A percentile compares a stretch with the other conserved stretches of the same genome.
Evolutionary conservation across 1,284 basidiomycete genomes (phyloP).

Genomic region (Rhodofomes roseus): DNA sequence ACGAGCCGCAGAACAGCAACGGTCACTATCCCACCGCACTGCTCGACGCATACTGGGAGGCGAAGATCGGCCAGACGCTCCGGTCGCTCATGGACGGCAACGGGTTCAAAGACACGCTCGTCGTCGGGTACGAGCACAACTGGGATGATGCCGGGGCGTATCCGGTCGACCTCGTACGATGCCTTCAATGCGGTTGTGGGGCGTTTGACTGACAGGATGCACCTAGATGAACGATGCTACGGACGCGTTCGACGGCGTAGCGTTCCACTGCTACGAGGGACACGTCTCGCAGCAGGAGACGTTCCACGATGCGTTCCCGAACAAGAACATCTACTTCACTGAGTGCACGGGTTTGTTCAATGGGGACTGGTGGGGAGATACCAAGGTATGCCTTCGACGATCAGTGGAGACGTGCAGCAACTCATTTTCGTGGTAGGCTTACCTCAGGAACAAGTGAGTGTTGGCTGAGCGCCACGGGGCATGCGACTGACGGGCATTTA

Average conservation of each 20-base stretch:
- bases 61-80: constrained; percentile 36
- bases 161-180: constrained; percentile 41
- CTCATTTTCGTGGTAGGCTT: neutral
- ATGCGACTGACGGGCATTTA: constrained; percentile 6
- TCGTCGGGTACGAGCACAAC: constrained; percentile 48
- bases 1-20: constrained; percentile 46
- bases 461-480: neutral
- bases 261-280: constrained; percentile 51
- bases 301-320: constrained; percentile 42
- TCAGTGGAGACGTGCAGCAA: neutral
- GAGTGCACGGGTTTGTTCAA: constrained; percentile 46
- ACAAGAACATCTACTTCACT: constrained; percentile 49
- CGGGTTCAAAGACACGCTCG: constrained; percentile 38
- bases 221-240: constrained; percentile 43
- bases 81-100: constrained; percentile 42
- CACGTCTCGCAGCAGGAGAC: constrained; percentile 34
- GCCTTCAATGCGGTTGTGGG: neutral
- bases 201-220: neutral
- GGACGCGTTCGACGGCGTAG: constrained; percentile 41
- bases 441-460: neutral
- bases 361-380: constrained; percentile 73
- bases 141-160: constrained; percentile 47
- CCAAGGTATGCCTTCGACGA: constrained; percentile 45
- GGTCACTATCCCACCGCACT: constrained; percentile 40
- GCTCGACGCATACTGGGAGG: constrained; percentile 37